phyloP scores from a whole-genome alignment of 345 rosid species.

The Angophora floribunda region DNA sequence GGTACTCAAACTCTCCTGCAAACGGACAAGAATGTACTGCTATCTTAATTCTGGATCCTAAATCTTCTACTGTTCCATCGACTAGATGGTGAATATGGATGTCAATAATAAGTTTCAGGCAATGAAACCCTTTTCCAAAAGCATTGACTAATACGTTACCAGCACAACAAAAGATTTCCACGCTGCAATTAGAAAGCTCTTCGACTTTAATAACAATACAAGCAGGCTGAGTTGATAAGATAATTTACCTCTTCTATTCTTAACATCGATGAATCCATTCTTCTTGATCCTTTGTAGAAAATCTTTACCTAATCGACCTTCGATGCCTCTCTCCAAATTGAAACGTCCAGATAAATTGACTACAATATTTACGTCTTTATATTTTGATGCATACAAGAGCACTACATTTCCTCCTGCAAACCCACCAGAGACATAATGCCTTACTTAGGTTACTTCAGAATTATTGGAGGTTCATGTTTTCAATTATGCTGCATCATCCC shows the following conservation, averaged over 20 bases:
- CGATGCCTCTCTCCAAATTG: constrained; percentile 58
- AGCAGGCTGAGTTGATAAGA: not conserved
- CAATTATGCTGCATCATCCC: not conserved
- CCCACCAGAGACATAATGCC: not conserved
- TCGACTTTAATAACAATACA: not conserved
- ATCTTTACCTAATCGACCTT: constrained; percentile 64
- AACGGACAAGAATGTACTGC: not conserved
- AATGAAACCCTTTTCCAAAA: not conserved
- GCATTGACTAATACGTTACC: not conserved
- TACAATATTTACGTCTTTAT: constrained; percentile 39
- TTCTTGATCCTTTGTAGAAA: constrained; percentile 50
- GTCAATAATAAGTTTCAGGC: not conserved
- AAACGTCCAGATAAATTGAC: constrained; percentile 79
- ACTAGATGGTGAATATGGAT: not conserved
- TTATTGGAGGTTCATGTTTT: not conserved
- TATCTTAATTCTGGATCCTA: not conserved
- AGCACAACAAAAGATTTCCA: not conserved
- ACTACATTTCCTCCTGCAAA: constrained; percentile 79
- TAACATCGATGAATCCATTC: constrained; percentile 57
- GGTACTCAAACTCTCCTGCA: constrained; percentile 58
- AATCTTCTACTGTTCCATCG: not conserved
- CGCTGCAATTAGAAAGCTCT: not conserved
- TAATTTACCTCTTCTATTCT: constrained; percentile 45
- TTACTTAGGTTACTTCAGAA: not conserved
- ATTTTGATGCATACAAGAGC: constrained; percentile 76